phyloP scores from a whole-genome alignment of 306 rosid genomes.

The Cercis canadensis region DNA sequence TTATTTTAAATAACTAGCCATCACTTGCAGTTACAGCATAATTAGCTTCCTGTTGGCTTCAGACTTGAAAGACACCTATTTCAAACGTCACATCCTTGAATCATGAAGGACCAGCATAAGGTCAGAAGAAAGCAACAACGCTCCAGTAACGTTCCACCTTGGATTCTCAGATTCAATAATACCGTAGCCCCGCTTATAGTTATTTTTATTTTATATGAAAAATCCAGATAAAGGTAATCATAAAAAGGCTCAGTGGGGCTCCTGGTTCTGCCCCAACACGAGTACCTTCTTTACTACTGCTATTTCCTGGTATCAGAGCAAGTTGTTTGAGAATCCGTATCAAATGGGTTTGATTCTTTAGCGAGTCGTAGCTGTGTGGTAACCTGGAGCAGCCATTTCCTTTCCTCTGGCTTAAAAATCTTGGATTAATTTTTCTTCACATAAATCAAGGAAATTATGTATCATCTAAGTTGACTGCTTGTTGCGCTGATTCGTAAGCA shows the following conservation, averaged over 20 bases:
- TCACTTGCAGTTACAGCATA: no score
- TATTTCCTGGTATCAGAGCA: no score
- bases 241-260: neutral
- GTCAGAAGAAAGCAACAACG: conserved; percentile 11
- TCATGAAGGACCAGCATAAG: conserved; percentile 14
- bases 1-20: no score
- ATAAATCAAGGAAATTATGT: neutral
- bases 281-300: no score
- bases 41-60: neutral
- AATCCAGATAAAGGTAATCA: conserved; percentile 15
- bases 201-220: no score
- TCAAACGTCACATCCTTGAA: neutral
- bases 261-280: no score
- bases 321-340: no score
- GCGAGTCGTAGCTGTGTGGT: no score
- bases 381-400: no score
- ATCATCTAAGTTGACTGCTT: neutral
- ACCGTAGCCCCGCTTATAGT: neutral
- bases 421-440: neutral
- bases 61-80: neutral
- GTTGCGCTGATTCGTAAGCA: neutral
- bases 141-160: conserved; percentile 29
- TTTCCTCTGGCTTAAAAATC: neutral
- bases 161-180: conserved; percentile 33
- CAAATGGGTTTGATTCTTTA: no score